Percentiles rank a stretch among this genome's conserved stretches.
Conservation (phyloP, 495 filamentous ascomycete species). For the Penicillium lividum region DNA sequence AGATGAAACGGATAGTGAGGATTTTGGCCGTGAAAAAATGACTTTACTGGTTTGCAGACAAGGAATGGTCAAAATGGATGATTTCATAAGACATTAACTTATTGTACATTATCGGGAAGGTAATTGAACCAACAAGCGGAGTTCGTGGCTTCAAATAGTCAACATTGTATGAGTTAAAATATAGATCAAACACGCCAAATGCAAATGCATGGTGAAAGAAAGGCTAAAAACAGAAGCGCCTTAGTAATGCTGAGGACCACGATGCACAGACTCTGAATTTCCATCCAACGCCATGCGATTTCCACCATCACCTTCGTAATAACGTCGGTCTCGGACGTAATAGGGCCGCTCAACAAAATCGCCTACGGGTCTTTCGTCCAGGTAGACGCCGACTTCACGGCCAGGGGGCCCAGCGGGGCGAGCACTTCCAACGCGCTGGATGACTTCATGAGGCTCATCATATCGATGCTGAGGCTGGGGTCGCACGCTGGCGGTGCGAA, state of each 20-base stretch:
- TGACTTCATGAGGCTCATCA: conserved; percentile 49
- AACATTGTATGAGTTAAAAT: not conserved
- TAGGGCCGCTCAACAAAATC: conserved; percentile 49
- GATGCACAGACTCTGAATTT: conserved; percentile 6
- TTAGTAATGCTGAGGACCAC: conserved; percentile 11
- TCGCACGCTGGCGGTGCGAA: conserved; percentile 59
- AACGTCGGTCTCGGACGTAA: conserved; percentile 41
- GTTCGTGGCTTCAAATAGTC: not conserved
- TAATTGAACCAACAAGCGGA: not conserved
- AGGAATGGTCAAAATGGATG: not conserved
- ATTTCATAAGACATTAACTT: not conserved
- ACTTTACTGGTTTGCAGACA: too few species aligned
- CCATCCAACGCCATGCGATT: conserved; percentile 13
- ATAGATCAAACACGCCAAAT: not conserved
- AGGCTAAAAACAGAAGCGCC: conserved; percentile 2
- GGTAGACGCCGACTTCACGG: conserved; percentile 34
- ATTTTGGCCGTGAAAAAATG: too few species aligned
- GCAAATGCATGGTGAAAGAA: not conserved
- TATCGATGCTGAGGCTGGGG: conserved; percentile 53
- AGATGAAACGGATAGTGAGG: too few species aligned
- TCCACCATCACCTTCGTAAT: conserved; percentile 39
- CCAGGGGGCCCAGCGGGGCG: conserved; percentile 39
- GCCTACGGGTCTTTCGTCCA: conserved; percentile 40
- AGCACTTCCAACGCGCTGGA: conserved; percentile 53
- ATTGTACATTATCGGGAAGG: not conserved